Conservation (phyloP, 1,284 basidiomycete species). For the Ustilago esculenta region DNA sequence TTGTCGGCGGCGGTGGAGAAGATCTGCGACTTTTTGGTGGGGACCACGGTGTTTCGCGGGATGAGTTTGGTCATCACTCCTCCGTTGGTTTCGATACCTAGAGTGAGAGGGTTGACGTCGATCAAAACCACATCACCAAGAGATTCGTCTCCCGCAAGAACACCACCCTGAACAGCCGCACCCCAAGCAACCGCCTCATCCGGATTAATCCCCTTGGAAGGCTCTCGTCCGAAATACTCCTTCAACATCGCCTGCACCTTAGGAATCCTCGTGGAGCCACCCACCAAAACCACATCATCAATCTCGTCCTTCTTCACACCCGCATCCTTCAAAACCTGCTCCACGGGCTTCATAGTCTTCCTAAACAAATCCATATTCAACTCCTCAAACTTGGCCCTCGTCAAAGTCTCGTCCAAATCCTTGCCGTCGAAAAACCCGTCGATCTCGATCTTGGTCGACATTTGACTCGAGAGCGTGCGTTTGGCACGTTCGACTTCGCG, state of each 20-base stretch:
- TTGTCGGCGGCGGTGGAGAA: conserved; percentile 77
- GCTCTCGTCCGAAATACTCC: conserved; percentile 93
- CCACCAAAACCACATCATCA: conserved; percentile 95
- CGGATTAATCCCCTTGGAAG: conserved; percentile 91
- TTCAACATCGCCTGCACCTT: conserved; percentile 92
- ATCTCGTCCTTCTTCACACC: conserved; percentile 97
- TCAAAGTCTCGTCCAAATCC: conserved; percentile 95
- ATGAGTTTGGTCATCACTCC: conserved; percentile 98
- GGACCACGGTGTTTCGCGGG: conserved; percentile 94
- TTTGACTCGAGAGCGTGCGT: conserved; percentile 86
- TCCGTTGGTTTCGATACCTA: conserved; percentile 98
- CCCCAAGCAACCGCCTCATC: conserved; percentile 82
- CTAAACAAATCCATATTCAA: conserved; percentile 98
- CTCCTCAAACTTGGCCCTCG: conserved; percentile 94
- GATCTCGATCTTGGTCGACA: conserved; percentile 78
- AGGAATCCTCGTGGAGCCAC: conserved; percentile 98
- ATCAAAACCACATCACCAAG: conserved; percentile 86
- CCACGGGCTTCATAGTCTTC: conserved; percentile 99
- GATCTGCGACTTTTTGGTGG: conserved; percentile 96
- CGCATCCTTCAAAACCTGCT: conserved; percentile 97
- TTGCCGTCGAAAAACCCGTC: conserved; percentile 91
- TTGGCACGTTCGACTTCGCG: conserved; percentile 99
- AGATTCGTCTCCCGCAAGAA: conserved; percentile 86
- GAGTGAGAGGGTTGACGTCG: conserved; percentile 91
- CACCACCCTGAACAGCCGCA: conserved; percentile 97